Evolutionary conservation across 345 rosid genomes (phyloP).

Genomic region (Arabis alpina): DNA sequence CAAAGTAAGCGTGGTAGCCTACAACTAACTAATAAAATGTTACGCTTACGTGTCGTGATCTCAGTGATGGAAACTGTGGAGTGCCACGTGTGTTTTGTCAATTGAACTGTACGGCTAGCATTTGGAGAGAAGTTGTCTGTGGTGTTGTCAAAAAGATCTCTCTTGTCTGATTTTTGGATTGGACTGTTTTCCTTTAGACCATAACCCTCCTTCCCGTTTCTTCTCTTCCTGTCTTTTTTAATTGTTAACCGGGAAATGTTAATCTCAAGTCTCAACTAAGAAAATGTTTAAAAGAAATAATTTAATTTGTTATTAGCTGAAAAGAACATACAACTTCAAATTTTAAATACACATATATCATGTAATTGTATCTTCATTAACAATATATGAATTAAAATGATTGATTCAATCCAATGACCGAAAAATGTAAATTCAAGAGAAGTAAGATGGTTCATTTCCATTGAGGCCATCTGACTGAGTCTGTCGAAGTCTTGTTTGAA

Average conservation of each 20-base stretch:
- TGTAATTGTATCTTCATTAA: neutral
- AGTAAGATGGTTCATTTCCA: slow-evolving; percentile 51
- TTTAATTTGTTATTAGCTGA: neutral
- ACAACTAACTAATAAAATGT: neutral
- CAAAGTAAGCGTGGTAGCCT: slow-evolving; percentile 15
- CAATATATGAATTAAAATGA: neutral
- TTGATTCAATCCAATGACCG: neutral
- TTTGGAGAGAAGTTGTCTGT: neutral
- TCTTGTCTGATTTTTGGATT: slow-evolving; percentile 49
- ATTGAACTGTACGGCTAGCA: too few species aligned
- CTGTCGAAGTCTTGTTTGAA: slow-evolving; percentile 54
- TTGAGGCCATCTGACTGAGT: slow-evolving; percentile 74
- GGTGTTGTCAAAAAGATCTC: slow-evolving; percentile 50
- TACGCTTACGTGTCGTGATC: slow-evolving; percentile 42
- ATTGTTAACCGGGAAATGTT: too few species aligned
- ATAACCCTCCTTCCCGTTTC: slow-evolving; percentile 40
- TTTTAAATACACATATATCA: slow-evolving; percentile 1
- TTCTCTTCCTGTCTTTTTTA: slow-evolving; percentile 32
- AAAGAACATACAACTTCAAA: too few species aligned
- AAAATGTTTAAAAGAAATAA: neutral
- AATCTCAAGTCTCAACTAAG: neutral
- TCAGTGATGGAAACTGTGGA: neutral
- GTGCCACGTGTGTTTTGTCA: slow-evolving; percentile 17
- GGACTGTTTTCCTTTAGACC: slow-evolving; percentile 37
- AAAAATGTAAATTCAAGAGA: neutral